phyloP scores from a whole-genome alignment of 2,329 filamentous ascomycete genomes.

The Pseudogymnoascus sp. region DNA sequence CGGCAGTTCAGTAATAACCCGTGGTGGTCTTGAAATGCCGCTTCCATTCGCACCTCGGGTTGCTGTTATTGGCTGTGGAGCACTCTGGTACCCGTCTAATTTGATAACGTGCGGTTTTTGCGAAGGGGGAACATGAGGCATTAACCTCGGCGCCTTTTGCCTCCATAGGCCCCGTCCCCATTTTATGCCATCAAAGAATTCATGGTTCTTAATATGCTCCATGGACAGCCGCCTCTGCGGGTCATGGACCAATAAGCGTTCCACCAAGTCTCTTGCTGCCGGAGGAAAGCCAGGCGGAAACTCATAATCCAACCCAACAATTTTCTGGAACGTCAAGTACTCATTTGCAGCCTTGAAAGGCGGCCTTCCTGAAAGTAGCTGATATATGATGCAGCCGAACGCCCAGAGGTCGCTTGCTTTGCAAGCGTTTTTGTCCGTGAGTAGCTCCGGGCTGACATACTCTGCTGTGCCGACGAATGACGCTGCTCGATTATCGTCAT shows the following conservation, averaged over 20 bases:
- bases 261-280: slow-evolving; percentile 79
- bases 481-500: slow-evolving; percentile 67
- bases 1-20: slow-evolving; percentile 88
- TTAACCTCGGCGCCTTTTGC: slow-evolving; percentile 77
- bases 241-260: slow-evolving; percentile 83
- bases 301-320: slow-evolving; percentile 86
- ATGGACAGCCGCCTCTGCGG: slow-evolving; percentile 77
- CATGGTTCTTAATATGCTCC: slow-evolving; percentile 93
- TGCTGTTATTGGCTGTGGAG: slow-evolving; percentile 19
- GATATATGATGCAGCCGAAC: slow-evolving; percentile 96
- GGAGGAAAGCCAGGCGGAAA: slow-evolving; percentile 85
- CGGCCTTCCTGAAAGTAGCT: slow-evolving; percentile 87
- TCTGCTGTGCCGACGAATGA: slow-evolving; percentile 98
- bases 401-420: slow-evolving; percentile 98
- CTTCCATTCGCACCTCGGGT: slow-evolving; percentile 25
- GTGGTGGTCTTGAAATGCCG: slow-evolving; percentile 48
- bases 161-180: slow-evolving; percentile 87
- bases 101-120: slow-evolving; percentile 70
- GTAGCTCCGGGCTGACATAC: slow-evolving; percentile 94
- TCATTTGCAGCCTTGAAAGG: slow-evolving; percentile 96
- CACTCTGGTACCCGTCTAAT: slow-evolving; percentile 45
- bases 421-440: slow-evolving; percentile 93
- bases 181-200: slow-evolving; percentile 81
- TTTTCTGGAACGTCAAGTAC: slow-evolving; percentile 97
- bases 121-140: slow-evolving; percentile 70